A percentile compares a stretch with the other conserved stretches of the same genome.
Conservation (phyloP, 2,329 filamentous ascomycete genomes). For the Aspergillus amoenus region DNA sequence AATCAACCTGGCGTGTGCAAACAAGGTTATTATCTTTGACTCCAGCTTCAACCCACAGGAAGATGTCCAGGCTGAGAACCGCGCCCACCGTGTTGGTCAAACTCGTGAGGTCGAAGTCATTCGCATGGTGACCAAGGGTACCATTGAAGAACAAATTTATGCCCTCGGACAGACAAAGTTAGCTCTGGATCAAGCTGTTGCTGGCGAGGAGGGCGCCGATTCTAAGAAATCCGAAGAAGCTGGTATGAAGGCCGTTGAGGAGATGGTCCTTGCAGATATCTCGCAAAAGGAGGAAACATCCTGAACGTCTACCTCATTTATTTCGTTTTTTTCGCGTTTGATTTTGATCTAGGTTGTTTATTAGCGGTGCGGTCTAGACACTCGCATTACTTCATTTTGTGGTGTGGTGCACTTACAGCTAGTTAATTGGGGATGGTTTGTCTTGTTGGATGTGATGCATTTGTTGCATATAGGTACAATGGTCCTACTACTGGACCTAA, state of each 20-base stretch:
- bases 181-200: conserved; percentile 75
- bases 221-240: conserved; percentile 50
- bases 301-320: background rate
- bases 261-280: conserved; percentile 49
- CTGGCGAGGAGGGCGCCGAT: conserved; percentile 57
- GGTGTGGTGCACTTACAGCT: background rate
- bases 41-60: conserved; percentile 97
- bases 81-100: conserved; percentile 92
- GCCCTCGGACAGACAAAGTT: conserved; percentile 90
- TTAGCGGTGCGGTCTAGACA: background rate
- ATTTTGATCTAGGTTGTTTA: background rate
- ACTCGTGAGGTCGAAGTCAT: conserved; percentile 87
- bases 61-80: conserved; percentile 96
- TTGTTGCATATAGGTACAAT: background rate
- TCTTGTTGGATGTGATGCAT: background rate
- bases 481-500: background rate
- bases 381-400: background rate
- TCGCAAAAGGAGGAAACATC: conserved; percentile 19
- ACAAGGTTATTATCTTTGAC: conserved; percentile 98
- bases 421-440: background rate
- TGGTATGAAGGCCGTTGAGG: conserved; percentile 50
- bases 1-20: conserved; percentile 91
- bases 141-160: conserved; percentile 92
- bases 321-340: background rate
- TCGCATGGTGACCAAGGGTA: conserved; percentile 73